Evolutionary conservation across 768 basidiomycete species (phyloP), one percentile per base, ranked within the genome.

Genomic region (Leccinum pellstonianum): DNA sequence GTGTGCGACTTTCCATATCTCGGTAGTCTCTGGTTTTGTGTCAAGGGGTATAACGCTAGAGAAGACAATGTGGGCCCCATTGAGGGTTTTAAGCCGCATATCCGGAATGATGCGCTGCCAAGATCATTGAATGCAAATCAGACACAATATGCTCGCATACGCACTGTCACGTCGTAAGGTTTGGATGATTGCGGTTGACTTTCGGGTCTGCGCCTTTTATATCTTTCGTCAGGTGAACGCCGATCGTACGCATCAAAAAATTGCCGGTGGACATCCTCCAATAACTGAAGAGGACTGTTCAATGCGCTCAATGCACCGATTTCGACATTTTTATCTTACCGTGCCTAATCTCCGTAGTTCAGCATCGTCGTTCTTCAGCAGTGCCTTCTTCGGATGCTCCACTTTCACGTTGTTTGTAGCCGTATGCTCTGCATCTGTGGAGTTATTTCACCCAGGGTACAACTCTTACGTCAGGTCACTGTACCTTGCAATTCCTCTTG

Each of bases 1-100:
- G 52, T 83, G 81, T 12, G 96, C 93, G 71, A 88, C 80, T 64
- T 84, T 81, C 93, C 93, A 96, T 53, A 93, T 85, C 66, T 94
- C 93, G 54, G 83, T 91, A 52, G 80, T 79, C 72, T 94, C 88
- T 38, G 93, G 90, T 57, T 77, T 79, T 3, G 86, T 87, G 66
- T 93, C 89, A n/a, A 95, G 82, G 4, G 96, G 95, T 57, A 98
- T 95, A 43, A 99, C 86, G 58, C 95, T 93, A 1, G 96, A 98
- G 75, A 99, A 98, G 37, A 96, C 80, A 33, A 99, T 83, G 68
- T 90, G 85, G 29, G 88, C 81, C 29, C 90, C 91, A 37, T 81
- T 80, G n/a, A 98, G 80, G 0, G 92, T 88, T 65, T 85, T 82
- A 23, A 79, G 70, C 55, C 96, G 88, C 73, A 96, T 81, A 56